Conservation (phyloP, 495 filamentous ascomycete genomes). For the Lepidopterella palustris region DNA sequence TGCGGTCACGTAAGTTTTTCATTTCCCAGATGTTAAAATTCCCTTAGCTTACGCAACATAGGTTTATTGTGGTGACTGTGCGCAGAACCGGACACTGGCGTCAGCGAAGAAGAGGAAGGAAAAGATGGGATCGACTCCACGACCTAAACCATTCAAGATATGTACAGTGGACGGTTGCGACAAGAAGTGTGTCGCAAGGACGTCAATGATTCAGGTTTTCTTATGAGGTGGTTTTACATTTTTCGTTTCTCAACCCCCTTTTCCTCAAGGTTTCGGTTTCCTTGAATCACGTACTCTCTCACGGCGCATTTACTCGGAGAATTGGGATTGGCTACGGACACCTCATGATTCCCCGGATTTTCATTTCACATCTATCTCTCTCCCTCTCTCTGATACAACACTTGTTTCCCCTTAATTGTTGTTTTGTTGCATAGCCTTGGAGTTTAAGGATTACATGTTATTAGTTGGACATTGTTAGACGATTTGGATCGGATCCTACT, state of each 20-base stretch:
- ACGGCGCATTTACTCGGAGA: background rate
- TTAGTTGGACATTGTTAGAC: background rate
- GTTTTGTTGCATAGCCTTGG: background rate
- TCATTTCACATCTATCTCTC: background rate
- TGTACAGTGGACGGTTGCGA: slow-evolving; percentile 38
- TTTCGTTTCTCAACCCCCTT: background rate
- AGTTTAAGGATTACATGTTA: background rate
- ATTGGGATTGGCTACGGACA: background rate
- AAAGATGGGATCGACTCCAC: slow-evolving; percentile 5
- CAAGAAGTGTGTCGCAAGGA: slow-evolving; percentile 17
- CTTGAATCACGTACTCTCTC: background rate
- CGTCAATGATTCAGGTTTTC: slow-evolving; percentile 37
- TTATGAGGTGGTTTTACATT: slow-evolving; percentile 19
- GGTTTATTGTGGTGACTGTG: slow-evolving; percentile 69
- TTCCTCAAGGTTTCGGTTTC: background rate
- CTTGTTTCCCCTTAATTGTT: background rate
- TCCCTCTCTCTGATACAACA: too few relatives aligned
- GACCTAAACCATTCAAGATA: slow-evolving; percentile 28
- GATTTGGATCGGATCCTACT: too few relatives aligned
- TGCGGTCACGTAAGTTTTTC: slow-evolving; percentile 68
- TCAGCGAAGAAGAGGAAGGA: slow-evolving; percentile 28
- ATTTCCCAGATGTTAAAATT: background rate
- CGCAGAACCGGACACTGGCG: slow-evolving; percentile 42
- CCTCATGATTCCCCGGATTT: background rate
- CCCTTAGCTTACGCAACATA: slow-evolving; percentile 28